Percentiles rank a stretch among this genome's conserved stretches.
Evolutionary conservation across 73 alveolate species (phyloP).

Genomic region (Paramecium pentaurelia): DNA sequence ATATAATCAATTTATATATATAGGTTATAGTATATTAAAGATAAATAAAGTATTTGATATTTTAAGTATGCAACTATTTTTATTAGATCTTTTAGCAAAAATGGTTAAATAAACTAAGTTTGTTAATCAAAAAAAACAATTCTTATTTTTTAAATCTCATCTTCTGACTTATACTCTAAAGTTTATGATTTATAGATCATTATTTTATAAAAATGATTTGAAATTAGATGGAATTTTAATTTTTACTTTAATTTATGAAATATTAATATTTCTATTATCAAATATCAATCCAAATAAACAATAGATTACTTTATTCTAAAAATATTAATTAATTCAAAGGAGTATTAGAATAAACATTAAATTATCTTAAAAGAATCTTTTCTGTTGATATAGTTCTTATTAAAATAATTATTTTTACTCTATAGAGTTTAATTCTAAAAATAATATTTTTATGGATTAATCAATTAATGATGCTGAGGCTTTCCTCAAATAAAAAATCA

Average conservation of each 20-base stretch:
- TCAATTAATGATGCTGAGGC: constrained; percentile 6
- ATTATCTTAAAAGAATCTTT: neutral
- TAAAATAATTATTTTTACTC: neutral
- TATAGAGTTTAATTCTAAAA: neutral
- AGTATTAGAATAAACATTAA: neutral
- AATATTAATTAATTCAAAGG: no score
- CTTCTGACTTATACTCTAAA: no score
- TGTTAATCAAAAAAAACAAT: neutral
- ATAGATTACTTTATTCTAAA: no score
- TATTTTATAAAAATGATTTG: no score
- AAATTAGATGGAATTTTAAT: no score
- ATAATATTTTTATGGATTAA: neutral
- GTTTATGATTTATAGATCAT: no score
- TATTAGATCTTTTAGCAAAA: neutral
- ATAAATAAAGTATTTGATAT: neutral
- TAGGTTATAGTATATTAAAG: neutral
- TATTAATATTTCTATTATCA: no score
- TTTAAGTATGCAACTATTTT: neutral
- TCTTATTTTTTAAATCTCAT: neutral
- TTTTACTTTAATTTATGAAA: no score
- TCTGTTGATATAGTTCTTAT: neutral
- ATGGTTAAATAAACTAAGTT: neutral
- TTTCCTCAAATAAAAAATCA: neutral
- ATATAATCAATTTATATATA: neutral
- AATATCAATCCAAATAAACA: no score